Conservation (phyloP, 2,329 filamentous ascomycete genomes). For the Scorias spongiosa region DNA sequence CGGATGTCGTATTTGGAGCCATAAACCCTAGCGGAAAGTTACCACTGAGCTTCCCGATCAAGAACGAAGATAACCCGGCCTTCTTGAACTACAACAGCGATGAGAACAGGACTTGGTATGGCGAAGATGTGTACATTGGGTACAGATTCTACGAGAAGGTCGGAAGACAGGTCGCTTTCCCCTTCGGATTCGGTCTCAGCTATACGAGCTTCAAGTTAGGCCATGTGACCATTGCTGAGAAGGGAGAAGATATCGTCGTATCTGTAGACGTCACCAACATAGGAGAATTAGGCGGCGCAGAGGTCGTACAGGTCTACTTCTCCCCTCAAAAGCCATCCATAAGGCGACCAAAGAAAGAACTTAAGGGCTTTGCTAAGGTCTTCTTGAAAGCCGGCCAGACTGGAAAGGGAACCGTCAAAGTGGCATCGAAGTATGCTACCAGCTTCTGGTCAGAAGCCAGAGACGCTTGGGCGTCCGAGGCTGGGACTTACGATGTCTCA, state of each 20-base stretch:
- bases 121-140: slow-evolving; percentile 58
- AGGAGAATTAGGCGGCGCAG: slow-evolving; percentile 41
- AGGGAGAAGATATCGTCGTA: slow-evolving; percentile 36
- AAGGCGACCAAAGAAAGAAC: slow-evolving; percentile 53
- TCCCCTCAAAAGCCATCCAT: slow-evolving; percentile 47
- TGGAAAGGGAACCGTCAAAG: slow-evolving; percentile 39
- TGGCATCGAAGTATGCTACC: slow-evolving; percentile 48
- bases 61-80: slow-evolving; percentile 40
- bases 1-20: slow-evolving; percentile 60
- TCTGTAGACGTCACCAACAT: slow-evolving; percentile 40
- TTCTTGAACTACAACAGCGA: slow-evolving; percentile 62
- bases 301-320: slow-evolving; percentile 55
- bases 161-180: slow-evolving; percentile 47
- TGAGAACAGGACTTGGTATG: slow-evolving; percentile 52
- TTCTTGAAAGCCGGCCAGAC: slow-evolving; percentile 42
- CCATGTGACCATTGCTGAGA: slow-evolving; percentile 35
- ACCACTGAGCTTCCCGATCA: slow-evolving; percentile 52
- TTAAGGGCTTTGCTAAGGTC: slow-evolving; percentile 55
- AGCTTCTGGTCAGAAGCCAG: slow-evolving; percentile 58
- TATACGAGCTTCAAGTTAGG: slow-evolving; percentile 61
- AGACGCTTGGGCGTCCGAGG: slow-evolving; percentile 50
- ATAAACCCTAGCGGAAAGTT: slow-evolving; percentile 63
- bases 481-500: slow-evolving; percentile 48
- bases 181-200: slow-evolving; percentile 64
- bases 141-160: slow-evolving; percentile 57